Evolutionary conservation across 2,329 filamentous ascomycete genomes (phyloP).

Genomic region (Alternaria consortialis): DNA sequence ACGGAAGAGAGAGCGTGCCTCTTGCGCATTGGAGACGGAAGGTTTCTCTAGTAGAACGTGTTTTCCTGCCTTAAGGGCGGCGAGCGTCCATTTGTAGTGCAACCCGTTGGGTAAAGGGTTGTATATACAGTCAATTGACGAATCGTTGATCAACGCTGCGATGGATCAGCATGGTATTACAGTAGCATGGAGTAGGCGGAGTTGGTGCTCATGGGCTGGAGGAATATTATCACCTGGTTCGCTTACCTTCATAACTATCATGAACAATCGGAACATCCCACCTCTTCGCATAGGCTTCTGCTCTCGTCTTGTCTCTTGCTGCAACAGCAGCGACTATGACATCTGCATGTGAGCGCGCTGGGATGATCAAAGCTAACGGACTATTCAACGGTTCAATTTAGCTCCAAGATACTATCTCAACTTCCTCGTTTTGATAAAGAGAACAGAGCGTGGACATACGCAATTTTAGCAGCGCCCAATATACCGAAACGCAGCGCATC

Average conservation of each 20-base stretch:
- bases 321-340: conserved; percentile 64
- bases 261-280: conserved; percentile 62
- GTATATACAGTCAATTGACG: conserved; percentile 54
- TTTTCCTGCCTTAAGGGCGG: conserved; percentile 54
- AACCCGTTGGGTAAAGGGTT: conserved; percentile 57
- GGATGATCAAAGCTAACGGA: conserved; percentile 56
- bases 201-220: not conserved
- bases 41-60: conserved; percentile 60
- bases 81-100: conserved; percentile 55
- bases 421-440: not conserved
- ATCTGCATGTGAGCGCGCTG: conserved; percentile 63
- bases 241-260: conserved; percentile 60
- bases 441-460: conserved; percentile 25
- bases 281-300: conserved; percentile 61
- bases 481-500: conserved; percentile 47
- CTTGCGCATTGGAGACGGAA: conserved; percentile 53
- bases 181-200: not conserved
- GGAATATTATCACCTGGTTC: not conserved
- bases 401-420: not conserved
- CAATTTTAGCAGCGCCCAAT: conserved; percentile 49
- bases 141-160: conserved; percentile 51
- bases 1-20: conserved; percentile 54
- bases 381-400: conserved; percentile 30
- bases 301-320: conserved; percentile 59
- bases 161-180: not conserved